These are phyloP conservation scores for Penicillium manginii DNA, from an alignment of 495 filamentous ascomycete species.

Conservation along the genomic window DNA sequence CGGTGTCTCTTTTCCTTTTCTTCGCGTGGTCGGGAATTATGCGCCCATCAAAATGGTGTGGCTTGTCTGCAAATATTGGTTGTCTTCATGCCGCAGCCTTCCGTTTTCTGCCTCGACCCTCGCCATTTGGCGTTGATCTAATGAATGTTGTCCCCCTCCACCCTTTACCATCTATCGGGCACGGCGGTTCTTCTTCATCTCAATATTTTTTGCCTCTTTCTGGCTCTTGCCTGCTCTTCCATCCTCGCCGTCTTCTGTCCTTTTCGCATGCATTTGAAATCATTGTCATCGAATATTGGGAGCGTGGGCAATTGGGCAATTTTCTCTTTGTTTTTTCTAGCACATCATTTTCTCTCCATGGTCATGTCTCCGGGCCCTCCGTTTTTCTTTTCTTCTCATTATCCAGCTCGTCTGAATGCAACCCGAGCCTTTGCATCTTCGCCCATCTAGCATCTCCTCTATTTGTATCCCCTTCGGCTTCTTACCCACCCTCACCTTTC, in stretches of 20 bases:
- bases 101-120: slow-evolving; percentile 6
- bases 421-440: slow-evolving; percentile 21
- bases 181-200: slow-evolving; percentile 14
- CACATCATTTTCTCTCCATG: slow-evolving; percentile 28
- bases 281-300: slow-evolving; percentile 38
- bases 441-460: background rate
- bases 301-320: slow-evolving; percentile 35
- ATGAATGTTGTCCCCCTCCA: slow-evolving; percentile 26
- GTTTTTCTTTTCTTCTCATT: slow-evolving; percentile 18
- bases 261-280: slow-evolving; percentile 35
- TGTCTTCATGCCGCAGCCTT: slow-evolving; percentile 10
- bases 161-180: slow-evolving; percentile 19
- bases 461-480: slow-evolving; percentile 3
- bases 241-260: slow-evolving; percentile 19
- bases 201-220: slow-evolving; percentile 18
- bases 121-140: slow-evolving; percentile 27
- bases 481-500: background rate
- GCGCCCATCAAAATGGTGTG: slow-evolving; percentile 21
- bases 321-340: slow-evolving; percentile 33
- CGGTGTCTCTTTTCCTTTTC: slow-evolving; percentile 7
- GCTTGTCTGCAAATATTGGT: slow-evolving; percentile 20
- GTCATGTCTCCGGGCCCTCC: slow-evolving; percentile 21
- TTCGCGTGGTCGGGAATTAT: slow-evolving; percentile 4
- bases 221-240: slow-evolving; percentile 25
- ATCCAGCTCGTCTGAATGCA: slow-evolving; percentile 21